Evolutionary conservation across 805 yeast genomes (phyloP).

Genomic region (Candida montana): DNA sequence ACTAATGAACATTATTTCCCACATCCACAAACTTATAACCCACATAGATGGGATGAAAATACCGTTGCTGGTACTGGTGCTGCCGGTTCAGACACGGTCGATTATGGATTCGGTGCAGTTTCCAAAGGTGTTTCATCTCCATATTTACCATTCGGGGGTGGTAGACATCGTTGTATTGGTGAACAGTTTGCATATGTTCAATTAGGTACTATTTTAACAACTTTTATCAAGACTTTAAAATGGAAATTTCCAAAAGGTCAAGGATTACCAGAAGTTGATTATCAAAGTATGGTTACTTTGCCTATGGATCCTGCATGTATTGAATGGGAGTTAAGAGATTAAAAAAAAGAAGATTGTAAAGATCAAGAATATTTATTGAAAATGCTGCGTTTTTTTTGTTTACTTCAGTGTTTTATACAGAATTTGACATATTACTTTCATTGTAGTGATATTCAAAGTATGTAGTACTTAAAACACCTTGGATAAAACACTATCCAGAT

Average conservation of each 20-base stretch:
- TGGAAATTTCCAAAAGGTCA: constrained; percentile 64
- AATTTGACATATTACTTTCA: too few species aligned
- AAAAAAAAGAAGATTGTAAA: too few species aligned
- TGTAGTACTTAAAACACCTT: constrained; percentile 15
- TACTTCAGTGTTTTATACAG: too few species aligned
- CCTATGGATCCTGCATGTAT: constrained; percentile 75
- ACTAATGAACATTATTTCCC: constrained; percentile 76
- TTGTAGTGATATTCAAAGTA: too few species aligned
- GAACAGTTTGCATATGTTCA: constrained; percentile 97
- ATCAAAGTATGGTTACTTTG: constrained; percentile 87
- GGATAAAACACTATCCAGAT: constrained; percentile 31
- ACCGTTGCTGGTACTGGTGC: constrained; percentile 4
- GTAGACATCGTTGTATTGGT: constrained; percentile 98
- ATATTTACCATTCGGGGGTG: constrained; percentile 97
- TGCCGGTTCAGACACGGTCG: constrained; percentile 45
- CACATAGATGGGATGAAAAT: constrained; percentile 77
- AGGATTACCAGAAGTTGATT: constrained; percentile 64
- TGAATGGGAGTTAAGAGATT: constrained; percentile 61
- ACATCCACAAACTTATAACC: constrained; percentile 63
- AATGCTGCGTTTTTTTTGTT: too few species aligned
- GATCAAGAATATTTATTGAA: too few species aligned
- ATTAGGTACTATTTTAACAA: constrained; percentile 76
- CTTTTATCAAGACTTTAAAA: constrained; percentile 67
- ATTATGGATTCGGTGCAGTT: constrained; percentile 95
- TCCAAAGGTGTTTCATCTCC: constrained; percentile 96